Evolutionary conservation across 2,329 filamentous ascomycete species (phyloP), one percentile per base, ranked within the genome.

Genomic region (Sporothrix schenckii): DNA sequence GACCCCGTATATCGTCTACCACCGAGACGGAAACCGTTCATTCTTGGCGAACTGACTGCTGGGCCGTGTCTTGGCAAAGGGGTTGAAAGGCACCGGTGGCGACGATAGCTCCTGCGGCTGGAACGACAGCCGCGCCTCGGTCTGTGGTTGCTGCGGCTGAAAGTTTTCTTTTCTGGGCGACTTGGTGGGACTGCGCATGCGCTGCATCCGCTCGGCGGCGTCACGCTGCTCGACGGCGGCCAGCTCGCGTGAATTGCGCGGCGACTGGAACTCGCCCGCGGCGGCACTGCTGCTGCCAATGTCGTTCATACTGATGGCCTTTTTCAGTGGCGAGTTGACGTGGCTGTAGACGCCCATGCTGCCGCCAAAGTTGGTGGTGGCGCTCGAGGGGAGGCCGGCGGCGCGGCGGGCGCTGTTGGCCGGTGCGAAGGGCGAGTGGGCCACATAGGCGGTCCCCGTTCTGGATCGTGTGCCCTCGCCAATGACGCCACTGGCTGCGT

Each of bases 281-380:
- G 77, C 49, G 16, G 49, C 79, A 10, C 39, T 61, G 61, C 41
- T 60, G 74, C 76, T 80, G 74, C 83, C 82, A 56, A 88, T 82
- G 70, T 91, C 79, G 80, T 87, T 80, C 82, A 92, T 75, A 83
- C 88, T 88, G 16, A 83, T 83, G 1, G 91, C 85, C 78, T 97
- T 97, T 76, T 93, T 91, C 14, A 98, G 80, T 0, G 94, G 94
- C 13, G 92, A 97, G 53, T 90, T 91, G 6, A 89, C 89, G 78
- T 97, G 92, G 6, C 86, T 90, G 78, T 89, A 93, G 0, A 96
- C 85, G 16, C 94, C 93, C 66, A 97, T 82, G 77, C 86, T 94
- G 2, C 94, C 93, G 19, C 93, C 93, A 77, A 81, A 82, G 71
- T 77, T 78, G 7, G 77, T 76, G 60, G 56, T 72, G 14, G 71